Evolutionary conservation across 345 rosid species (phyloP), one percentile per base, ranked within the genome.

Genomic region (Pistacia atlantica): DNA sequence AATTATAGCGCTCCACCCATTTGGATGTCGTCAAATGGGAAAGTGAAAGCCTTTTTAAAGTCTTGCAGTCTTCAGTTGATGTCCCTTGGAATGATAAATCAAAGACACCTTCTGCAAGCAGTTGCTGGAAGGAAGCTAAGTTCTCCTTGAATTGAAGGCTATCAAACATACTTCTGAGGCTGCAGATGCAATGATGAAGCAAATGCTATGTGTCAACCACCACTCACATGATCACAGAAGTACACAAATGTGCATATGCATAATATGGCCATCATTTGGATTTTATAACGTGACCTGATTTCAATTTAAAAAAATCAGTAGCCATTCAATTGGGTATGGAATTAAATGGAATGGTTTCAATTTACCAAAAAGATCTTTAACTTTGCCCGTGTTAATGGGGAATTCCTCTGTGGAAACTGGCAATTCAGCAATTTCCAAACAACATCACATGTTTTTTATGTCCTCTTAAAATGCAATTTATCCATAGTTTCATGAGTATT

Each of bases 131-230:
- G 82, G 87, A 85, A 77, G 81, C 78, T 81, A 88, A 74, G 81
- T 91, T 91, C 83, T 93, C 95, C 90, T 90, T 91, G 86, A 91
- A 93, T 72, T 91, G 97, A 81, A 83, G 83, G 85, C 97, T 90
- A 76, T 86, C 89, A 55, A 93, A 96, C 99, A 93, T 84, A 83
- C 76, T 83, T 82, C 77, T 78, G 75, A 92, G 86, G 88, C 98
- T 93, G 92, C 88, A 85, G 72, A 78, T 54, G 68, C 70, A 81
- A 84, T 46, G 75, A 73, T 1, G 76, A 69, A 54, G 63, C 58
- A 42, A 5, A 42, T 42, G 8, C 46, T 5, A 42, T 42, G 46
- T 42, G 46, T 42, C 46, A 42, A 42, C 46, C 46, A 42, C 46
- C 46, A 42, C 46, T 42, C 46, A 42, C 46, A 42, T 10, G 8